Evolutionary conservation across 257 asterid genomes (phyloP).

Genomic region (Petunia secreta): DNA sequence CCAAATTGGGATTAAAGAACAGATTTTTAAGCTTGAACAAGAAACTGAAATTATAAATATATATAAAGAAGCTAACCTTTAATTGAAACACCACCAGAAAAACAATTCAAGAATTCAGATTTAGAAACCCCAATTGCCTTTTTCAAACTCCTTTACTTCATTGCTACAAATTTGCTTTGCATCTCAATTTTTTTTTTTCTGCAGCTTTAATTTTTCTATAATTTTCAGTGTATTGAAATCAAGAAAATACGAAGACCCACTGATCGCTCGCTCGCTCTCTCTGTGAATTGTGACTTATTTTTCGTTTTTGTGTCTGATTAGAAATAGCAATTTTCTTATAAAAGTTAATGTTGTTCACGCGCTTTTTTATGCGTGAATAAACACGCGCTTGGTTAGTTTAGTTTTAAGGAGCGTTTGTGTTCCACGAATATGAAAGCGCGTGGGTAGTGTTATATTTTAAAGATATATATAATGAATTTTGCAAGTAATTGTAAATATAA

Average conservation of each 20-base stretch:
- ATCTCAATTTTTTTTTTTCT: slow-evolving; percentile 46
- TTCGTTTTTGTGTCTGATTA: slow-evolving; percentile 58
- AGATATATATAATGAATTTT: too few species aligned
- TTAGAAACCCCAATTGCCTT: slow-evolving; percentile 36
- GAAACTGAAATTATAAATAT: slow-evolving; percentile 15
- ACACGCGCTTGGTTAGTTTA: background rate
- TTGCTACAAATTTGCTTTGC: slow-evolving; percentile 48
- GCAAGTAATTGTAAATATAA: background rate
- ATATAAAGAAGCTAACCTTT: slow-evolving; percentile 27
- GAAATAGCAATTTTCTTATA: slow-evolving; percentile 33
- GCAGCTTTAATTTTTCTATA: slow-evolving; percentile 9
- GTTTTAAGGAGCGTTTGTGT: background rate
- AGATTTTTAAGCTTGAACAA: slow-evolving; percentile 26
- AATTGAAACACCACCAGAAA: slow-evolving; percentile 16
- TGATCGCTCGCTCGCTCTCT: slow-evolving; percentile 33
- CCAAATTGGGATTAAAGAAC: background rate
- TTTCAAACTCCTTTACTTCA: slow-evolving; percentile 44
- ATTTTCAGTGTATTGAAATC: slow-evolving; percentile 38
- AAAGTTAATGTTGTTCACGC: background rate
- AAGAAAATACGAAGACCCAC: slow-evolving; percentile 48
- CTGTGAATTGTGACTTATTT: slow-evolving; percentile 41
- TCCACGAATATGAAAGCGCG: background rate
- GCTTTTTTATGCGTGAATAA: background rate
- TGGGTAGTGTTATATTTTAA: too few species aligned
- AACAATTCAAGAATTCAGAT: slow-evolving; percentile 39